Evolutionary conservation across 371 early-diverging fungal species (phyloP).

Genomic region (Mortierella sp.): DNA sequence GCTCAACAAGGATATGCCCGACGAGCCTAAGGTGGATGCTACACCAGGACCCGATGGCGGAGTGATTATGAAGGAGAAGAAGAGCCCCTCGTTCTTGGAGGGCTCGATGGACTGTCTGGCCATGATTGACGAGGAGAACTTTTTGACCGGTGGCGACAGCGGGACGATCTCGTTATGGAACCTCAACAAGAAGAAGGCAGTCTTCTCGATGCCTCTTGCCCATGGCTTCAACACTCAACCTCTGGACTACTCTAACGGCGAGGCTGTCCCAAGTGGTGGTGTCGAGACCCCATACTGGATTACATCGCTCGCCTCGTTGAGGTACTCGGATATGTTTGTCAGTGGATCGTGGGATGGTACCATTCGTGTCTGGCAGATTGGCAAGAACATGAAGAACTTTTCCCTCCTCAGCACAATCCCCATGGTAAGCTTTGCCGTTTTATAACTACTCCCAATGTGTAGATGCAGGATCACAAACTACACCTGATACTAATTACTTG

Average conservation of each 20-base stretch:
- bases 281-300: constrained; percentile 84
- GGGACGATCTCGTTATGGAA: constrained; percentile 95
- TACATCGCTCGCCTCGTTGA: constrained; percentile 84
- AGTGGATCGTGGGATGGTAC: constrained; percentile 94
- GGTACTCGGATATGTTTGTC: constrained; percentile 91
- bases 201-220: constrained; percentile 78
- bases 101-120: constrained; percentile 90
- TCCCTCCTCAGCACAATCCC: constrained; percentile 69
- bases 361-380: constrained; percentile 90
- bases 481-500: neutral
- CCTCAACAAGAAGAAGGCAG: constrained; percentile 90
- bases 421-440: constrained; percentile 48
- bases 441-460: too few relatives aligned
- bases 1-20: constrained; percentile 24
- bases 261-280: constrained; percentile 59
- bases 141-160: constrained; percentile 91
- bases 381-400: constrained; percentile 77
- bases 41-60: constrained; percentile 39
- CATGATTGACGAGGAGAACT: constrained; percentile 92
- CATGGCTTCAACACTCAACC: constrained; percentile 79
- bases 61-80: constrained; percentile 42
- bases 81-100: constrained; percentile 65
- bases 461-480: neutral
- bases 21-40: constrained; percentile 41
- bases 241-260: constrained; percentile 41